A percentile compares a stretch with the other conserved stretches of the same genome.
Evolutionary conservation across 257 asterid species (phyloP).

Genomic region (Verbascum thapsus): DNA sequence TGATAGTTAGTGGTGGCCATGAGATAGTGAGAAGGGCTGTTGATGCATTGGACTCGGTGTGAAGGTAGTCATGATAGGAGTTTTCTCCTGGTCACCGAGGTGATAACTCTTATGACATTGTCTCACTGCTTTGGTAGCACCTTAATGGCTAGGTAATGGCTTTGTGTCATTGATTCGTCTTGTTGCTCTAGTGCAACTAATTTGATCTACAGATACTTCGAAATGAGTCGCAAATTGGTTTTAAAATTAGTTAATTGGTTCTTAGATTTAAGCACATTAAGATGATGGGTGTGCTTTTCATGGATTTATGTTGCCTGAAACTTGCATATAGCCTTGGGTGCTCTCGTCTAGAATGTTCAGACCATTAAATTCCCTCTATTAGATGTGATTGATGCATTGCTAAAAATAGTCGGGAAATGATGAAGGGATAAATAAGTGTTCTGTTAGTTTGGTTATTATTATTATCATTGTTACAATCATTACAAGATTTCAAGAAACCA

Average conservation of each 20-base stretch:
- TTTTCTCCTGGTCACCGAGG: neutral
- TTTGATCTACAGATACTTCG: neutral
- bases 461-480: too few species aligned
- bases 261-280: neutral
- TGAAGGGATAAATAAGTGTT: neutral
- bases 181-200: neutral
- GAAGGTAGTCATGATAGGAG: neutral
- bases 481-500: too few species aligned
- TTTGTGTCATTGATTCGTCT: neutral
- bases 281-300: neutral
- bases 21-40: neutral
- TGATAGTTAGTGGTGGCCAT: neutral
- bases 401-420: neutral
- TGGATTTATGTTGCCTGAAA: neutral
- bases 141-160: neutral
- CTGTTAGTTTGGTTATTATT: neutral
- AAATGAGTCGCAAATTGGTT: neutral
- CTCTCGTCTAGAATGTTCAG: neutral
- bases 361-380: neutral
- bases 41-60: neutral
- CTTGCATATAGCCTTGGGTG: slow-evolving; percentile 6
- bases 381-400: neutral
- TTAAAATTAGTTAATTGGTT: neutral
- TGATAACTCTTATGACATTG: neutral
- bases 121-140: neutral